phyloP scores from a whole-genome alignment of 208 protist genomes.

The Trypanosoma scelopori region DNA sequence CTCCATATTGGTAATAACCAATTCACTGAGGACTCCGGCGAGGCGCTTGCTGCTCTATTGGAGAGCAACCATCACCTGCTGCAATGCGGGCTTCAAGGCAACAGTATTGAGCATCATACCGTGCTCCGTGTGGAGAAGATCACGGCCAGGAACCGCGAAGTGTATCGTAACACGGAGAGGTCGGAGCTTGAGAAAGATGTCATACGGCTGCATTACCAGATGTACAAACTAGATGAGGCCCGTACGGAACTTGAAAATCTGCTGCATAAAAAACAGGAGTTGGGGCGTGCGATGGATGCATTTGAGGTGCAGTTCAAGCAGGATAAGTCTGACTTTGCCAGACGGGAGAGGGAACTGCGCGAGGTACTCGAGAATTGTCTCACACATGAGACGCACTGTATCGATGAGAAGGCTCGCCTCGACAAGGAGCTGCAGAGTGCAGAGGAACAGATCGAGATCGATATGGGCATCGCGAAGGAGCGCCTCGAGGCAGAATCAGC shows the following conservation, averaged over 20 bases:
- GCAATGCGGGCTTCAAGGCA: slow-evolving; percentile 56
- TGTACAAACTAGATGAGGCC: slow-evolving; percentile 89
- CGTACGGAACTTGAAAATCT: slow-evolving; percentile 67
- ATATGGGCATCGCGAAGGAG: slow-evolving; percentile 48
- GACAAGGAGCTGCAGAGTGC: slow-evolving; percentile 57
- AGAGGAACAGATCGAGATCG: slow-evolving; percentile 35
- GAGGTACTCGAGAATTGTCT: slow-evolving; percentile 73
- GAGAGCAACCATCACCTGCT: slow-evolving; percentile 65
- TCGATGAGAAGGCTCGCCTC: slow-evolving; percentile 55
- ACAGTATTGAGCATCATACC: slow-evolving; percentile 70
- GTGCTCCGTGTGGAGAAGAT: slow-evolving; percentile 54
- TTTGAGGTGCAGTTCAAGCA: slow-evolving; percentile 81
- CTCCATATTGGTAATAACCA: slow-evolving; percentile 79
- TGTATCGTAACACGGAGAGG: slow-evolving; percentile 49
- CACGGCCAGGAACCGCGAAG: slow-evolving; percentile 48
- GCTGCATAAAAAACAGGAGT: slow-evolving; percentile 56
- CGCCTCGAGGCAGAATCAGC: slow-evolving; percentile 49
- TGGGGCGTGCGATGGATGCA: slow-evolving; percentile 67
- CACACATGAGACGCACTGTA: slow-evolving; percentile 46
- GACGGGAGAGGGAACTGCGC: slow-evolving; percentile 61
- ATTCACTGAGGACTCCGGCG: slow-evolving; percentile 70
- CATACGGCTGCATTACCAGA: slow-evolving; percentile 84
- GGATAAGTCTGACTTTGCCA: slow-evolving; percentile 65
- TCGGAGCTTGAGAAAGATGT: slow-evolving; percentile 78
- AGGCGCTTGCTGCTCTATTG: slow-evolving; percentile 73